A percentile compares a stretch with the other conserved stretches of the same genome.
phyloP scores from a whole-genome alignment of 2,329 filamentous ascomycete species.

The Paracamarosporium sp. region DNA sequence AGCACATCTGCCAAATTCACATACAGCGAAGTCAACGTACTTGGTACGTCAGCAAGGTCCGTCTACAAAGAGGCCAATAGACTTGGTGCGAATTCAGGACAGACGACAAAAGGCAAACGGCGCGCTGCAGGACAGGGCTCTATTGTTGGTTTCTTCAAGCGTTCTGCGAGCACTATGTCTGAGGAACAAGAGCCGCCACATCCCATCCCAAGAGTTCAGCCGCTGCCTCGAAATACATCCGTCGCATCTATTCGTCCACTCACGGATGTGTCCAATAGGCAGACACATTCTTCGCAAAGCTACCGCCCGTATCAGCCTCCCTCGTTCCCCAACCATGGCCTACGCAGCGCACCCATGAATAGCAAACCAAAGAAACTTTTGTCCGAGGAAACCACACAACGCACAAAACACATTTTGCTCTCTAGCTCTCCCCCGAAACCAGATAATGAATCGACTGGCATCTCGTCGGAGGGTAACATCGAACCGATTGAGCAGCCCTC shows the following conservation, averaged over 20 bases:
- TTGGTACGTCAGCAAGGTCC: constrained; percentile 17
- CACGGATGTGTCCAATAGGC: constrained; percentile 43
- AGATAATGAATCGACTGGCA: constrained; percentile 17
- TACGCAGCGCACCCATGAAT: constrained; percentile 39
- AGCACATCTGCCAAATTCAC: constrained; percentile 22
- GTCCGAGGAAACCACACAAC: constrained; percentile 28
- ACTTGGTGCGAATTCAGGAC: background rate
- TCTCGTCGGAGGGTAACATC: constrained; percentile 12
- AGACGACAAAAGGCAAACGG: constrained; percentile 37
- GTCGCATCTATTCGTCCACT: constrained; percentile 25
- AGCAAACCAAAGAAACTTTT: constrained; percentile 34
- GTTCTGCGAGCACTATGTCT: constrained; percentile 27
- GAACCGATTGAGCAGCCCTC: constrained; percentile 10
- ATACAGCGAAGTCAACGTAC: constrained; percentile 33
- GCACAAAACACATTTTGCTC: constrained; percentile 56
- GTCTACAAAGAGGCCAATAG: constrained; percentile 11
- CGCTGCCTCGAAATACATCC: background rate
- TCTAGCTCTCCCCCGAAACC: constrained; percentile 51
- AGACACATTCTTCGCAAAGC: constrained; percentile 9
- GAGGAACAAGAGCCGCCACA: constrained; percentile 16
- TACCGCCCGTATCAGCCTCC: constrained; percentile 29
- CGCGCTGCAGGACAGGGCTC: constrained; percentile 57
- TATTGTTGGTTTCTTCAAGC: constrained; percentile 61
- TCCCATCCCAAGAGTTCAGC: background rate
- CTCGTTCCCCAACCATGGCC: constrained; percentile 37